Conservation (phyloP, 495 filamentous ascomycete species). For the Lasiosphaeria miniovina region DNA sequence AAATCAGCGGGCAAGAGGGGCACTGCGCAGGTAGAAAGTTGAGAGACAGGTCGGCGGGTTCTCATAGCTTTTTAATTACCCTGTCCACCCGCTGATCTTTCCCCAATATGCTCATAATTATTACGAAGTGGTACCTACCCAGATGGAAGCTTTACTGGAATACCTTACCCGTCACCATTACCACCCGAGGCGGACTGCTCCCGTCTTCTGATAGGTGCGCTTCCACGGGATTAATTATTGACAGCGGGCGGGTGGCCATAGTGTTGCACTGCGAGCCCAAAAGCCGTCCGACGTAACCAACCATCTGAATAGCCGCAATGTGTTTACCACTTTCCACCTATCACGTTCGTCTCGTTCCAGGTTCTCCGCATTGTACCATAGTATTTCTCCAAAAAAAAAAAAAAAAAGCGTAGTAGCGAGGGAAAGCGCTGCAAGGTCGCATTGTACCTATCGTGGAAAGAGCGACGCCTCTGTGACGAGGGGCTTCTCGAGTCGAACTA, state of each 20-base stretch:
- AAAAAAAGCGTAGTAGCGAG: neutral
- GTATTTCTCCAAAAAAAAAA: neutral
- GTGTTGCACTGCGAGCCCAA: neutral
- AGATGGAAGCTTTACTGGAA: neutral
- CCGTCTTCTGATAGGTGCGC: neutral
- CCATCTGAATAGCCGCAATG: neutral
- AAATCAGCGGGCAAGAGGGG: neutral
- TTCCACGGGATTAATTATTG: neutral
- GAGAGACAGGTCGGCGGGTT: neutral
- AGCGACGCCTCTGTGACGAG: neutral
- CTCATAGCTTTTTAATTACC: neutral
- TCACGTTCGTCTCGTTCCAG: neutral
- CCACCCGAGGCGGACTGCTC: neutral
- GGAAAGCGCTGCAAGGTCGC: neutral
- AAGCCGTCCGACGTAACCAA: neutral
- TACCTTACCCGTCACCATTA: neutral
- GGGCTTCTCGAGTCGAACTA: neutral
- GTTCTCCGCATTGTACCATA: neutral
- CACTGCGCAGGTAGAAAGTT: neutral
- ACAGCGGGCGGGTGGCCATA: neutral
- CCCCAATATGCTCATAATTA: neutral
- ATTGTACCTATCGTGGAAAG: neutral
- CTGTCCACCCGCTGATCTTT: neutral
- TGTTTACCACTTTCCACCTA: neutral
- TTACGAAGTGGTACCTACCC: neutral